Conservation (phyloP, 2,329 filamentous ascomycete species). For the Cadophora gregata region DNA sequence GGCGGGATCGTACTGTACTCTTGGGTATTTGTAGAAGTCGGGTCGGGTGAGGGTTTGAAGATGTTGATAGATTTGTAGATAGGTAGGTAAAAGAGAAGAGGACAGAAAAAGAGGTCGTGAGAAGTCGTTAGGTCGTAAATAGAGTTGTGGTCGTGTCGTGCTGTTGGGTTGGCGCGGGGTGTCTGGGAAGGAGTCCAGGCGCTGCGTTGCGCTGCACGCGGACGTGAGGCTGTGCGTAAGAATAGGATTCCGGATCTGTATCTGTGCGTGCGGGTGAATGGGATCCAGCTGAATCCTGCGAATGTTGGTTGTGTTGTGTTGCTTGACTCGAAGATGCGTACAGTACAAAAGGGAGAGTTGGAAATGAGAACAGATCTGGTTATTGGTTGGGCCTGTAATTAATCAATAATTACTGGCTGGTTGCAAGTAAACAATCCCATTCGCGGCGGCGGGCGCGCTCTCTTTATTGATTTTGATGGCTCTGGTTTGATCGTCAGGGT, state of each 20-base stretch:
- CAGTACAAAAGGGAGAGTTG: not conserved
- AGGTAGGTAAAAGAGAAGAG: conserved; percentile 1
- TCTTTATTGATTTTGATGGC: conserved; percentile 1
- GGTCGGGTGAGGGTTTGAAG: not conserved
- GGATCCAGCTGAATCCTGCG: not conserved
- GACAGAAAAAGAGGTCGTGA: too few relatives aligned
- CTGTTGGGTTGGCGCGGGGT: conserved; percentile 3
- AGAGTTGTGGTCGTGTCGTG: conserved; percentile 9
- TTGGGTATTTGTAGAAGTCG: conserved; percentile 18
- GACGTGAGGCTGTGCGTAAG: conserved; percentile 24
- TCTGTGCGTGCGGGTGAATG: conserved; percentile 9
- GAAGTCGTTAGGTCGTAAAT: conserved; percentile 18
- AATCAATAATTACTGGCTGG: not conserved
- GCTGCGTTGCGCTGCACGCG: not conserved
- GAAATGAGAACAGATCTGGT: not conserved
- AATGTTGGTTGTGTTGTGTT: not conserved
- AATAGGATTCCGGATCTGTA: conserved; percentile 20
- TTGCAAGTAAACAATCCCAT: conserved; percentile 13
- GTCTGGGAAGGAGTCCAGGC: conserved; percentile 20
- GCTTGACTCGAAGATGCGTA: conserved; percentile 2
- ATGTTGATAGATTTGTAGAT: not conserved
- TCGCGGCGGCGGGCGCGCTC: conserved; percentile 4
- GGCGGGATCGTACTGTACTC: not conserved
- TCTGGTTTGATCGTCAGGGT: conserved; percentile 13
- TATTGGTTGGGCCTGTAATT: conserved; percentile 15